Base-by-base conservation (phyloP, 169 alveolate genomes). In the Cryptosporidium viatorum region DNA sequence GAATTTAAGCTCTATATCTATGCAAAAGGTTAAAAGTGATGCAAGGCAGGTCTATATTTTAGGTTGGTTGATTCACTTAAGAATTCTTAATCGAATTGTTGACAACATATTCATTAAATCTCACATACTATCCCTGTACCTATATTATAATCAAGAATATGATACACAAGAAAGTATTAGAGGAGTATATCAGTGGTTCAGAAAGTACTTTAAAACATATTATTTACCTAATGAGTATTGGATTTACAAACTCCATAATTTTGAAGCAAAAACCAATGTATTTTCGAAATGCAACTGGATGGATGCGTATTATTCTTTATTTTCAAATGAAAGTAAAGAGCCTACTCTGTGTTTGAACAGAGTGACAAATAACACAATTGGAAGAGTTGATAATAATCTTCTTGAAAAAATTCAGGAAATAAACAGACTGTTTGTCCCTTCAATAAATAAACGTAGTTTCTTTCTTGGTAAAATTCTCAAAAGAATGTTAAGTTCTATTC, bases 201-300 rank as follows among this genome's bases (percentile, higher is more conserved):
- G 89, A 80, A 65, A 62, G 35, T 65, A 80, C 26, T 80, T 80
- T 14, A 80, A 45, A 62, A 62, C 89, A 33, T 80, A 80, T 29
- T 62, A 80, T 18, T 62, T 80, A 39, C 75, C 89, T 3, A 59
- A 59, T 62, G 68, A 80, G 14, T 80, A 41, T 39, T 80, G 89
- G 89, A 23, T 80, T 39, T 80, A 80, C 41, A 80, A 65, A 48
- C 62, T 80, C 29, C 71, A 65, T 39, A 8, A 45, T 8, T 31
- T 31, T 65, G 71, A 31, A 18, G 0, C 52, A 8, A 65, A 29
- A 33, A 31, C 18, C 2, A 65, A 21, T 8, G 4, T 10, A 7
- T 33, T n/a, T 65, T 37, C 71, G 14, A 31, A 37, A 65, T 65
- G 26, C 10, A 55, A 37, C 18, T 55, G 68, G 86, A 55, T 37